These are phyloP conservation scores for Forsythia viridissima DNA, from an alignment of 257 asterid species.

Conservation along the genomic window DNA sequence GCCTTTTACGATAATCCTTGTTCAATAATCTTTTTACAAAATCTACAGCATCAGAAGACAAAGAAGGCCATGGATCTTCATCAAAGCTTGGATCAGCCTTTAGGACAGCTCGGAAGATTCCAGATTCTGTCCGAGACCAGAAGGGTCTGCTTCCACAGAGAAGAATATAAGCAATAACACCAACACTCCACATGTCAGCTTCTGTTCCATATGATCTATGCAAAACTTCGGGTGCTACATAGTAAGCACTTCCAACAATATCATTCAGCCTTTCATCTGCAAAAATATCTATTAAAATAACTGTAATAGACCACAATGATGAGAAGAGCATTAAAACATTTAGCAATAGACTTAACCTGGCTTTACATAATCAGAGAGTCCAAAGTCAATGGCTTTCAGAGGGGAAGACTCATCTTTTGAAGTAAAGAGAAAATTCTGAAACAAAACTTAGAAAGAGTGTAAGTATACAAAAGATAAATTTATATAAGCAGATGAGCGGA, in stretches of 20 bases:
- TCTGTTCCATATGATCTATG: conserved; percentile 93
- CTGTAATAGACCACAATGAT: conserved; percentile 8
- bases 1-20: conserved; percentile 86
- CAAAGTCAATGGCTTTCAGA: conserved; percentile 89
- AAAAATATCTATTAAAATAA: conserved; percentile 24
- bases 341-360: conserved; percentile 58
- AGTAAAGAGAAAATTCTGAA: conserved; percentile 79
- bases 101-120: conserved; percentile 68
- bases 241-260: conserved; percentile 91
- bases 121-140: conserved; percentile 82
- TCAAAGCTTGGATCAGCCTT: conserved; percentile 73
- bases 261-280: conserved; percentile 85
- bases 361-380: conserved; percentile 89
- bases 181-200: conserved; percentile 97
- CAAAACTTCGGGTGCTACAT: conserved; percentile 79
- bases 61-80: conserved; percentile 86
- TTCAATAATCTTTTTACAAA: conserved; percentile 81
- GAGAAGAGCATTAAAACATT: not conserved
- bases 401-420: conserved; percentile 75
- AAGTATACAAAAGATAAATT: not conserved
- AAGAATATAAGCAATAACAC: conserved; percentile 88
- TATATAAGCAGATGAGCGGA: not conserved
- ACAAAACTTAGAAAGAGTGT: conserved; percentile 15
- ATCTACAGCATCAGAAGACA: conserved; percentile 80
- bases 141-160: conserved; percentile 87